Conservation (phyloP, 2,329 filamentous ascomycete species). For the Rugonectria rugulosa region DNA sequence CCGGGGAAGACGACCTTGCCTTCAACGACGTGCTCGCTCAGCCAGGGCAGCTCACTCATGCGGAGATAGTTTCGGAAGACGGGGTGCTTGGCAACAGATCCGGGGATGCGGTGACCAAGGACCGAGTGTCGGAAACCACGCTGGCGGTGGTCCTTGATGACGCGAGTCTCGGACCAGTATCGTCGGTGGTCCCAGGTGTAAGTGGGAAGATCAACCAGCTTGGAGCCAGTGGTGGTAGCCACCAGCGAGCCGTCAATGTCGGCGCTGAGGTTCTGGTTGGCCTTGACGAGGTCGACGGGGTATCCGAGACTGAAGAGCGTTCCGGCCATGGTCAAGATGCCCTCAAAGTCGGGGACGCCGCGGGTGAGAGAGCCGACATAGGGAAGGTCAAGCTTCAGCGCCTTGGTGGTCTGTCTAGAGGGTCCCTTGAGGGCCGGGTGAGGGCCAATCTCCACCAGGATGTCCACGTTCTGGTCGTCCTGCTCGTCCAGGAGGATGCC, state of each 20-base stretch:
- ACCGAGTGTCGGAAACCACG: conserved; percentile 36
- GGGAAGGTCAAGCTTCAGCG: conserved; percentile 39
- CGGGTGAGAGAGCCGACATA: conserved; percentile 40
- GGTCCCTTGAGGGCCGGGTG: conserved; percentile 38
- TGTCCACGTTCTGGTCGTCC: conserved; percentile 36
- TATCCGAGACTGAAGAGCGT: conserved; percentile 40
- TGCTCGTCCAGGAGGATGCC: conserved; percentile 37
- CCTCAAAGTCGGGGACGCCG: conserved; percentile 33
- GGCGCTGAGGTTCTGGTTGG: conserved; percentile 35
- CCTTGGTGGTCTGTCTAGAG: conserved; percentile 31
- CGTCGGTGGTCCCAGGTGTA: conserved; percentile 44
- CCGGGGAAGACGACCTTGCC: conserved; percentile 43
- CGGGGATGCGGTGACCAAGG: conserved; percentile 32
- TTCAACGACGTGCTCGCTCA: conserved; percentile 44
- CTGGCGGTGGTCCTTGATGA: conserved; percentile 33
- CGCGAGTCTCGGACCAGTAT: conserved; percentile 39
- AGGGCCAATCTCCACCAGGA: conserved; percentile 38
- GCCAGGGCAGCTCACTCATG: conserved; percentile 44
- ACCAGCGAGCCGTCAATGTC: conserved; percentile 16
- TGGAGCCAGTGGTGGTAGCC: conserved; percentile 18
- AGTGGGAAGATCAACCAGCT: conserved; percentile 34
- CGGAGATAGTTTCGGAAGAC: conserved; percentile 45
- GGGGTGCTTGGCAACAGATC: conserved; percentile 35
- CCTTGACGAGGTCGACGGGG: conserved; percentile 39
- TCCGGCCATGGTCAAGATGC: conserved; percentile 36